These are phyloP conservation scores for Xylariaceae sp. DNA, from an alignment of 2,329 filamentous ascomycete species.

Conservation along the genomic window DNA sequence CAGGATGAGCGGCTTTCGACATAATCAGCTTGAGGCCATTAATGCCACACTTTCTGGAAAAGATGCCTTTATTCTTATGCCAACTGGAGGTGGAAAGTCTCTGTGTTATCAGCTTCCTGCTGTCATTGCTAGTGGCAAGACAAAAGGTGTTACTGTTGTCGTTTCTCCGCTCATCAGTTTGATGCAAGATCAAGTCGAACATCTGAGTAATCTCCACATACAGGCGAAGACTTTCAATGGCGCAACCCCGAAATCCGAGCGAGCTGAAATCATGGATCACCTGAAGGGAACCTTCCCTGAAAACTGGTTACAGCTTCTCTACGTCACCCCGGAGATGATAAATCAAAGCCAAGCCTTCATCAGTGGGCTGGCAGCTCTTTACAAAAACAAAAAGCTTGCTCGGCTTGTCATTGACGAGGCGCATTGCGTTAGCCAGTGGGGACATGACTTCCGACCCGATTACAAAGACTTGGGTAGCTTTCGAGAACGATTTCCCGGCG, in stretches of 20 bases:
- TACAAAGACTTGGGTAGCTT: conserved; percentile 83
- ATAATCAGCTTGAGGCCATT: conserved; percentile 91
- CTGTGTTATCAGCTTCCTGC: conserved; percentile 95
- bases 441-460: conserved; percentile 94
- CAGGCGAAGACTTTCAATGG: conserved; percentile 80
- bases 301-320: conserved; percentile 77
- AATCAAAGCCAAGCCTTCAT: conserved; percentile 72
- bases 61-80: conserved; percentile 95
- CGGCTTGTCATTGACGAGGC: conserved; percentile 96
- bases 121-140: conserved; percentile 74
- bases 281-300: conserved; percentile 65
- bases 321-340: conserved; percentile 96
- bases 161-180: conserved; percentile 92
- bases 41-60: conserved; percentile 85
- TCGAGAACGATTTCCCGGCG: conserved; percentile 65
- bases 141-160: conserved; percentile 83
- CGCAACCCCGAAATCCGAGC: conserved; percentile 61
- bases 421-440: conserved; percentile 99
- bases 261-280: conserved; percentile 60
- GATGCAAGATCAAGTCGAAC: conserved; percentile 95
- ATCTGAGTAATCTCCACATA: conserved; percentile 70
- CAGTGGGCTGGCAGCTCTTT: conserved; percentile 61
- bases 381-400: conserved; percentile 69
- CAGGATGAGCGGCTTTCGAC: conserved; percentile 78
- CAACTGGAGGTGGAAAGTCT: conserved; percentile 94